Conservation (phyloP, 2,329 filamentous ascomycete genomes). For the Cladosporium cucumerinum region DNA sequence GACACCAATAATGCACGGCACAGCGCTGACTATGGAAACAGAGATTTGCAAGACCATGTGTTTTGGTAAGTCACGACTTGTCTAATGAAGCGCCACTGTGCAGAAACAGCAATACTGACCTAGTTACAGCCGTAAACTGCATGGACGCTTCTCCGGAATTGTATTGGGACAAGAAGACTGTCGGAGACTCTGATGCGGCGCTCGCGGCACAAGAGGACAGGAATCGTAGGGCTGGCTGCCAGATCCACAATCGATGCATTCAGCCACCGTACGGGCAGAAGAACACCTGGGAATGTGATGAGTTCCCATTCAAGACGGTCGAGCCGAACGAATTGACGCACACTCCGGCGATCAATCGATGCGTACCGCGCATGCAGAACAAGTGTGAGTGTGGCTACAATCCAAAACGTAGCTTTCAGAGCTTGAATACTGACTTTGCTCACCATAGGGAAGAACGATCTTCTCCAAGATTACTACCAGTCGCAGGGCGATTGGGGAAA, state of each 20-base stretch:
- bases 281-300: neutral
- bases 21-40: neutral
- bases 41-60: neutral
- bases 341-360: neutral
- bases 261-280: neutral
- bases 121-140: neutral
- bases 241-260: neutral
- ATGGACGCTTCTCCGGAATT: neutral
- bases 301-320: neutral
- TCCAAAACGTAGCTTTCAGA: neutral
- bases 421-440: neutral
- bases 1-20: neutral
- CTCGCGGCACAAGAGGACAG: neutral
- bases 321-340: neutral
- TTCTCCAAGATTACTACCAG: neutral
- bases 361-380: neutral
- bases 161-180: neutral
- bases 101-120: neutral
- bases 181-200: neutral
- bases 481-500: neutral
- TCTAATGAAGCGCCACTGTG: neutral
- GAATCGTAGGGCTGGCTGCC: neutral
- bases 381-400: neutral
- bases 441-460: neutral
- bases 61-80: neutral